These are phyloP conservation scores for Nicotiana undulata DNA, from an alignment of 257 asterid species.

Conservation along the genomic window DNA sequence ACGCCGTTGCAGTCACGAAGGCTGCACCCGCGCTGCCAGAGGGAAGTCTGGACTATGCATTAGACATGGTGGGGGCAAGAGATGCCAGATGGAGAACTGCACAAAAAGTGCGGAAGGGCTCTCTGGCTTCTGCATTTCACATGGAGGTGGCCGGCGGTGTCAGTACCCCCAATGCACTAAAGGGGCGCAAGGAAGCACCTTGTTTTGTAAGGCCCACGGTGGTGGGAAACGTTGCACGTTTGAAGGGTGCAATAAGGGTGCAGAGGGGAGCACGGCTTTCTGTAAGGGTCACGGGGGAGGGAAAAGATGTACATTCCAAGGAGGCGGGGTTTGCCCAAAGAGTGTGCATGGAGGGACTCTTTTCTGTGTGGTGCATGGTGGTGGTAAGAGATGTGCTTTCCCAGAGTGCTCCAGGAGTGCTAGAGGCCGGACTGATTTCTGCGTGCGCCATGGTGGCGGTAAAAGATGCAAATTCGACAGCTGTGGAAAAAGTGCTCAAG, in stretches of 20 bases:
- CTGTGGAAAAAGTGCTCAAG: conserved; percentile 93
- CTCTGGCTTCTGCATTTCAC: conserved; percentile 92
- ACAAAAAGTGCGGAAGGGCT: conserved; percentile 83
- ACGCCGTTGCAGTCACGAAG: conserved; percentile 62
- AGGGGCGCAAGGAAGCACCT: conserved; percentile 93
- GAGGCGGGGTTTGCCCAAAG: conserved; percentile 80
- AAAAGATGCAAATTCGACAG: conserved; percentile 71
- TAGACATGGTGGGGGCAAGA: conserved; percentile 93
- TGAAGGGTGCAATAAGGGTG: conserved; percentile 72
- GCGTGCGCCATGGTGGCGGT: conserved; percentile 96
- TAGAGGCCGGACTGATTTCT: conserved; percentile 79
- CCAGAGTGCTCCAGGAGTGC: conserved; percentile 86
- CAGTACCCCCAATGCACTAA: conserved; percentile 55
- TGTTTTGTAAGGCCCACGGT: conserved; percentile 90
- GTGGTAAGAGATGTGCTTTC: conserved; percentile 78
- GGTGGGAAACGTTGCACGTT: conserved; percentile 78
- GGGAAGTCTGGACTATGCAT: conserved; percentile 88
- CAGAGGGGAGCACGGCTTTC: conserved; percentile 86
- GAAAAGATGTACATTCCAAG: conserved; percentile 68
- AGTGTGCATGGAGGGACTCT: conserved; percentile 94
- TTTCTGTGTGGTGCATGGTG: conserved; percentile 85
- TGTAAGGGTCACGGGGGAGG: conserved; percentile 99
- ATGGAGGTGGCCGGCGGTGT: conserved; percentile 94
- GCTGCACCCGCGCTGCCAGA: conserved; percentile 73
- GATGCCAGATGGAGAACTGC: conserved; percentile 77